Evolutionary conservation across 208 protist species (phyloP).

Genomic region (Acanthamoeba sp.): DNA sequence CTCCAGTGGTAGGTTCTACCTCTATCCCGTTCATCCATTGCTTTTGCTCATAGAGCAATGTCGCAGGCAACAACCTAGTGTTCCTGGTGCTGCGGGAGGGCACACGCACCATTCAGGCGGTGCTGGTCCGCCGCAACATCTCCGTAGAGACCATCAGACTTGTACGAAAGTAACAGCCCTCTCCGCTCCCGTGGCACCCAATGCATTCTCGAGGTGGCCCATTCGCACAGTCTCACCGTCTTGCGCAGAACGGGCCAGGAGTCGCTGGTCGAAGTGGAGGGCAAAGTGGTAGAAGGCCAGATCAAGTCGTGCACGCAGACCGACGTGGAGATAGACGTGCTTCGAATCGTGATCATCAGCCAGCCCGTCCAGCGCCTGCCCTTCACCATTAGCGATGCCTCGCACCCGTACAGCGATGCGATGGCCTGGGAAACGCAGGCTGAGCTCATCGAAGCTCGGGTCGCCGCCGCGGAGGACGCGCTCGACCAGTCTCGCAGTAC

Average conservation of each 20-base stretch:
- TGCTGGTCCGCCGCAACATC: background rate
- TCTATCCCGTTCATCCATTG: no score
- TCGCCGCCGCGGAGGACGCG: background rate
- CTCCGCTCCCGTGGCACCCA: no score
- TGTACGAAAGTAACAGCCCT: no score
- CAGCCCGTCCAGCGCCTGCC: background rate
- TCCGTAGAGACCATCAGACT: background rate
- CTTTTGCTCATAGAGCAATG: no score
- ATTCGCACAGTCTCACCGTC: no score
- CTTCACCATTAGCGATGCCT: background rate
- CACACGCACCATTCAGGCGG: background rate
- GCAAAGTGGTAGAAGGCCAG: background rate
- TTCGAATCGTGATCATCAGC: slow-evolving; percentile 4
- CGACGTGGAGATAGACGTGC: slow-evolving; percentile 71
- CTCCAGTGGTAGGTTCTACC: background rate
- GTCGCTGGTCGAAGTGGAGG: slow-evolving; percentile 77
- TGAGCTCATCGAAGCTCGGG: no score
- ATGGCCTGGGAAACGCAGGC: no score
- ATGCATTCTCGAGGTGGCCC: no score
- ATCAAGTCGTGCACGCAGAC: slow-evolving; percentile 72
- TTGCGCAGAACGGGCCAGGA: background rate
- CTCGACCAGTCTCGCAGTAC: background rate
- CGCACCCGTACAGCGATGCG: background rate
- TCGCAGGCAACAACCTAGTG: background rate
- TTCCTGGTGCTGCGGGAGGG: background rate